Conservation (phyloP, 495 filamentous ascomycete genomes). For the Opeltia flavorubescens region DNA sequence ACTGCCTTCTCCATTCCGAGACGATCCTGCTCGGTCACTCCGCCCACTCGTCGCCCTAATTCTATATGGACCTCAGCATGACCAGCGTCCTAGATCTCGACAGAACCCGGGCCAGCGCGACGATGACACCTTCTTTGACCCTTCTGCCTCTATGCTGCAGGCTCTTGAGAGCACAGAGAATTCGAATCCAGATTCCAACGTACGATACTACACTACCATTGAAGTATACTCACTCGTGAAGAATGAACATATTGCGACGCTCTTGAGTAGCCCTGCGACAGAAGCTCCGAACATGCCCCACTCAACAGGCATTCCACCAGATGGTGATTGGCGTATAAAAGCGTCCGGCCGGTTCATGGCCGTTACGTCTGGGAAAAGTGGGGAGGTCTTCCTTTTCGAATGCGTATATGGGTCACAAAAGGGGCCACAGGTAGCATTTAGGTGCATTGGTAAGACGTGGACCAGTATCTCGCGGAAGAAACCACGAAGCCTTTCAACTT, state of each 20-base stretch:
- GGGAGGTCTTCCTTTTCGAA: constrained; percentile 69
- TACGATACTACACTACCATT: constrained; percentile 66
- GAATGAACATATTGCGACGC: constrained; percentile 48
- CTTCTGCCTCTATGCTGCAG: constrained; percentile 12
- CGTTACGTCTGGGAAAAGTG: constrained; percentile 65
- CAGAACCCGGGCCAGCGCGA: constrained; percentile 4
- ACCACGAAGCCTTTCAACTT: constrained; percentile 33
- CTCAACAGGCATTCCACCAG: constrained; percentile 41
- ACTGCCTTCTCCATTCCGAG: constrained; percentile 38
- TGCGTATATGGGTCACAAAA: constrained; percentile 10
- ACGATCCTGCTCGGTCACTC: constrained; percentile 26
- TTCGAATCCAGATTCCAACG: constrained; percentile 23
- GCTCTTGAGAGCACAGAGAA: constrained; percentile 11
- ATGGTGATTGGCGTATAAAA: constrained; percentile 56
- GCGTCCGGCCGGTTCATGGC: constrained; percentile 52
- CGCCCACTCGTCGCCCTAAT: constrained; percentile 60
- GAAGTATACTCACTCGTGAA: constrained; percentile 71
- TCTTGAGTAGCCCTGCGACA: constrained; percentile 40
- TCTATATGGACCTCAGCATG: constrained; percentile 33
- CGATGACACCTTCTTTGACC: constrained; percentile 13
- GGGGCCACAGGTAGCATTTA: constrained; percentile 34
- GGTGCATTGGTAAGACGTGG: constrained; percentile 71
- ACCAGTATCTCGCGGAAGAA: constrained; percentile 54
- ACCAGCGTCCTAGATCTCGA: constrained; percentile 16
- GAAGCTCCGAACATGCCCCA: constrained; percentile 25